A percentile compares a stretch with the other conserved stretches of the same genome.
These are phyloP conservation scores for Umbelopsis sp. DNA, from an alignment of 371 early-diverging fungal genomes.

Conservation along the genomic window DNA sequence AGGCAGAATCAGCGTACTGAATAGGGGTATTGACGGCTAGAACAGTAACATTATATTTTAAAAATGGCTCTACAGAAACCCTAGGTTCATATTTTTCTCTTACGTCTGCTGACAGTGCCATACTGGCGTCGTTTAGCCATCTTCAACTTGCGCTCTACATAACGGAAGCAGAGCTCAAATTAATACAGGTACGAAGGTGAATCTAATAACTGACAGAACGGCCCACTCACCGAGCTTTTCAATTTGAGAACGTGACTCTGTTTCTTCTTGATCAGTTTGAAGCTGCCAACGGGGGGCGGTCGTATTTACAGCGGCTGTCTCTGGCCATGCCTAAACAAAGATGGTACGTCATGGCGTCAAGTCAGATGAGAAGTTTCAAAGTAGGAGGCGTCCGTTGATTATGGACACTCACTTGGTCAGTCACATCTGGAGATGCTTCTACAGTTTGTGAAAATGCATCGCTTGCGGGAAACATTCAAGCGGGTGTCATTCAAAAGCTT, in stretches of 20 bases:
- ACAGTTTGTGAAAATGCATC: slow-evolving; percentile 2
- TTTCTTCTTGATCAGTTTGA: slow-evolving; percentile 8
- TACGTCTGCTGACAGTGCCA: neutral
- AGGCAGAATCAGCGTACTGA: neutral
- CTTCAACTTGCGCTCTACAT: slow-evolving; percentile 7
- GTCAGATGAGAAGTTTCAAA: neutral
- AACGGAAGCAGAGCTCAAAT: neutral
- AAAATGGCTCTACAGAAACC: too few species aligned
- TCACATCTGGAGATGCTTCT: neutral
- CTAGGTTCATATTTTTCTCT: neutral
- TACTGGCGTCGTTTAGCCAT: neutral
- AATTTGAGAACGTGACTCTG: neutral
- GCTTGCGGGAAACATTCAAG: slow-evolving; percentile 1
- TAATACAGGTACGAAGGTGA: neutral
- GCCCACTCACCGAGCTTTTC: neutral
- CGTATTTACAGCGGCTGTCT: neutral
- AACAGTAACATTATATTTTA: too few species aligned
- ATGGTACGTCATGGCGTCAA: neutral
- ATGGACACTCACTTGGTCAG: neutral
- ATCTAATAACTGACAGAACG: neutral
- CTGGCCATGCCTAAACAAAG: neutral
- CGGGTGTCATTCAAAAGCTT: neutral
- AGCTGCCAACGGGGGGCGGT: slow-evolving; percentile 2
- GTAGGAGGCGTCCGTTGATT: too few species aligned
- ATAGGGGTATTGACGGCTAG: too few species aligned